Evolutionary conservation across 768 basidiomycete genomes (phyloP), one percentile per base, ranked within the genome.

Genomic region (Panaeolus cyanescens): DNA sequence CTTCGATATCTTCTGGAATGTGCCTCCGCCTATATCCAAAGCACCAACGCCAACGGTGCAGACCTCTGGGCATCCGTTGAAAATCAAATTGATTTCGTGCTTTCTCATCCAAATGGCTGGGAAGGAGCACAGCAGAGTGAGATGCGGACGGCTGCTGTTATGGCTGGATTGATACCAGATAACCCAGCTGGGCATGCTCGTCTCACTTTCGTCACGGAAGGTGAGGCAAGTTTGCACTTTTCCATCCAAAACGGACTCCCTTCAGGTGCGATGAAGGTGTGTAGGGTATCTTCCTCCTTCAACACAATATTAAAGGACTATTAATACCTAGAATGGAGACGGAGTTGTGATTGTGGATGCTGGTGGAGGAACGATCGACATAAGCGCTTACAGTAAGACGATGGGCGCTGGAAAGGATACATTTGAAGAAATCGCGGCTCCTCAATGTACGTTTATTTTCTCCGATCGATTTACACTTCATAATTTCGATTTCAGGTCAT

Each of bases 221-320:
- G 83, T 31, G 84, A 85, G 66, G 84, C 83, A 1, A 79, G 79
- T 68, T 67, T 85, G 7, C 83, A 85, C 63, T 85, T 73, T 58
- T 80, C 80, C 33, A 60, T 84, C 53, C 72, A 71, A 4, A 75
- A 72, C 54, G 78, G 75, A 0, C 65, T 78, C 9, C 63, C 68
- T 10, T 55, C 65, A 17, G 64, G 65, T 9, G 71, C 68, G 8
- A 70, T 71, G 66, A 69, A 69, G 39, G 71, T 73, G 37, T 13
- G 62, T 39, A 10, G 4, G 20, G 19, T 22, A 7, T 37, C 50
- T 15, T 50, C 10, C 7, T 7, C 25, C 8, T 5, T 28, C 22
- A 37, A 22, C 12, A 8, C 5, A 32, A 28, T 40, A 5, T 28
- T 30, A 32, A 12, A 42, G 9, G 28, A 15, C 2, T 7, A 30